Percentiles rank a stretch among this genome's conserved stretches.
These are phyloP conservation scores for Pseudogymnoascus verrucosus DNA, from an alignment of 2,329 filamentous ascomycete genomes.

Conservation along the genomic window DNA sequence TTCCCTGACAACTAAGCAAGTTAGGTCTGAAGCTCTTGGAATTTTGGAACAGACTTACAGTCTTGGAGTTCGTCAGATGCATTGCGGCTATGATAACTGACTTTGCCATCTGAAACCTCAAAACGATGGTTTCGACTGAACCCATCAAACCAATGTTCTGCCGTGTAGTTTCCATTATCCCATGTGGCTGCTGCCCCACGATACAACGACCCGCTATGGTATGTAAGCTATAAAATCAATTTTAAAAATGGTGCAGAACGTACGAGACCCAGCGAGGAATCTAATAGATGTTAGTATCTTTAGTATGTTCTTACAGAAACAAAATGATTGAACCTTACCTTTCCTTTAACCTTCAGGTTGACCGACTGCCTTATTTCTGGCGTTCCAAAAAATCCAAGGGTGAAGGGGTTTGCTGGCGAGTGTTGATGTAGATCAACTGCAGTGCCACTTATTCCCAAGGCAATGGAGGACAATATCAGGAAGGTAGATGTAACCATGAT, in stretches of 20 bases:
- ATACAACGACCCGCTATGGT: neutral
- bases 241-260: neutral
- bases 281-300: neutral
- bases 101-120: slow-evolving; percentile 45
- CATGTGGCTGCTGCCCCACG: neutral
- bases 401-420: neutral
- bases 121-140: slow-evolving; percentile 65
- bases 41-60: slow-evolving; percentile 53
- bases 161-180: neutral
- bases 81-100: slow-evolving; percentile 26
- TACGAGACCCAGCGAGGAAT: slow-evolving; percentile 1
- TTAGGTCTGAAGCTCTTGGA: slow-evolving; percentile 33
- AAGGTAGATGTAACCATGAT: neutral
- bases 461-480: neutral
- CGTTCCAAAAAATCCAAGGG: neutral
- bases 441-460: neutral
- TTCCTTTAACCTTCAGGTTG: neutral
- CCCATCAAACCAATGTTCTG: slow-evolving; percentile 70
- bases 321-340: neutral
- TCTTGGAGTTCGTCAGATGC: slow-evolving; percentile 64
- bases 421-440: neutral
- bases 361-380: neutral
- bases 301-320: neutral
- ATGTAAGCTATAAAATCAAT: neutral
- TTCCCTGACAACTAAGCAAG: slow-evolving; percentile 51